Evolutionary conservation across 139 green algal species (phyloP), one percentile per base, ranked within the genome.

Genomic region (Penium margaritaceum): DNA sequence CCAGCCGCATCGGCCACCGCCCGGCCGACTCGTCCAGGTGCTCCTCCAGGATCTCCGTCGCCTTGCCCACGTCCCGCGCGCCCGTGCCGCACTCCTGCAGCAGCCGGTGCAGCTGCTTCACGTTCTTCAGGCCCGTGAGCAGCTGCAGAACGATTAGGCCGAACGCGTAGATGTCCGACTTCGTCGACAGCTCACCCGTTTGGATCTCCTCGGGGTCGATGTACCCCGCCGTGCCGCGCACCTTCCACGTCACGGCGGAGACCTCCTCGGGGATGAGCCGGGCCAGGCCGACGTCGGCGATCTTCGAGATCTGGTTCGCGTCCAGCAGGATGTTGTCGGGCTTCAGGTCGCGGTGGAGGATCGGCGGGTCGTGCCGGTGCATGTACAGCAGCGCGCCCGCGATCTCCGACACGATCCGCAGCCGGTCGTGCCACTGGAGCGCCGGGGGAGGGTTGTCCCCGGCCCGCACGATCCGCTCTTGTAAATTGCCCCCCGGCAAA

Each of bases 401-500:
- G 30, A 75, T 71, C 14, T 75, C 67, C 24, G 67, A 69, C n/a
- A 33, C 44, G 58, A 75, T 75, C 21, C 67, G 63, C 17, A 75
- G 24, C 5, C 67, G 53, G n/a, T 69, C 67, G 27, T 71, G 36
- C 67, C 67, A 75, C 17, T 29, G 29, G 24, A 75, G 58, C 21
- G 53, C n/a, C 9, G 53, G 53, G 6, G 36, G 37, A 9, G 36
- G 36, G 37, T 47, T 57, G 36, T 68, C 60, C 19, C 86, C 61
- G 14, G 61, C 34, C 14, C 27, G 29, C 5, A 72, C 55, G 15
- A 88, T 53, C 41, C 81, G 62, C 9, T 80, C 72, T 62, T 85
- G 74, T 36, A 88, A 61, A 47, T 41, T 83, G 37, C 83, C 76
- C 19, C 70, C 61, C 38, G 74, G 46, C 67, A 88, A 70, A 33